phyloP scores from a whole-genome alignment of 2,329 filamentous ascomycete genomes.

The Cladosporium phlei region DNA sequence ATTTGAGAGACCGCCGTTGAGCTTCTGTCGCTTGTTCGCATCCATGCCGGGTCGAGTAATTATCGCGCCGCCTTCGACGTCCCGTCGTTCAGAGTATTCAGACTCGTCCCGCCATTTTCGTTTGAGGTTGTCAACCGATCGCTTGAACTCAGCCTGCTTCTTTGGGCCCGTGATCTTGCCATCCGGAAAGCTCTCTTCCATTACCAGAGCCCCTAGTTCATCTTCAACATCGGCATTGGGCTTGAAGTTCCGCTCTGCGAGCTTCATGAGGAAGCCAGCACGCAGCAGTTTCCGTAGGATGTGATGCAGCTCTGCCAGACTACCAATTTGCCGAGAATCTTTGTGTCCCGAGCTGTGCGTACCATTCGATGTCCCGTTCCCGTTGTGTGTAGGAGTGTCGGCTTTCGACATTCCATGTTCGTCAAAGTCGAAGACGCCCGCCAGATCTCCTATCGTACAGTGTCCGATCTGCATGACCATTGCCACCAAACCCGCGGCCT shows the following conservation, averaged over 20 bases:
- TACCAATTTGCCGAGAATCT: conserved; percentile 8
- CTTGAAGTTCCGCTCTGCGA: conserved; percentile 46
- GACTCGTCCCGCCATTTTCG: conserved; percentile 46
- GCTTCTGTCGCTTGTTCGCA: conserved; percentile 30
- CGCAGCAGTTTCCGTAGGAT: conserved; percentile 52
- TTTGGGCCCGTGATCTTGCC: conserved; percentile 58
- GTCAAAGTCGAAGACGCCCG: conserved; percentile 12
- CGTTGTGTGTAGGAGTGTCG: conserved; percentile 24
- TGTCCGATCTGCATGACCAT: conserved; percentile 74
- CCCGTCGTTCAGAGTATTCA: conserved; percentile 27
- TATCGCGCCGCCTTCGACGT: conserved; percentile 23
- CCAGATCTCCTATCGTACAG: conserved; percentile 64
- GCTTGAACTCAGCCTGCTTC: conserved; percentile 59
- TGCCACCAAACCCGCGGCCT: conserved; percentile 69
- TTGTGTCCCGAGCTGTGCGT: neutral
- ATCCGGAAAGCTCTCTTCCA: conserved; percentile 49
- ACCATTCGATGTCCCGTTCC: conserved; percentile 21
- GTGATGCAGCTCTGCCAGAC: conserved; percentile 37
- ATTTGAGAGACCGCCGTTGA: conserved; percentile 30
- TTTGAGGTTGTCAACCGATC: conserved; percentile 54
- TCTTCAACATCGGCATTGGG: conserved; percentile 52
- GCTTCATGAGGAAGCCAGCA: conserved; percentile 63
- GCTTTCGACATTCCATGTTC: conserved; percentile 23
- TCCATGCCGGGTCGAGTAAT: conserved; percentile 23
- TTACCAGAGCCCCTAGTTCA: conserved; percentile 60